phyloP scores from a whole-genome alignment of 2,329 filamentous ascomycete species.

The Colletotrichum paranaense region DNA sequence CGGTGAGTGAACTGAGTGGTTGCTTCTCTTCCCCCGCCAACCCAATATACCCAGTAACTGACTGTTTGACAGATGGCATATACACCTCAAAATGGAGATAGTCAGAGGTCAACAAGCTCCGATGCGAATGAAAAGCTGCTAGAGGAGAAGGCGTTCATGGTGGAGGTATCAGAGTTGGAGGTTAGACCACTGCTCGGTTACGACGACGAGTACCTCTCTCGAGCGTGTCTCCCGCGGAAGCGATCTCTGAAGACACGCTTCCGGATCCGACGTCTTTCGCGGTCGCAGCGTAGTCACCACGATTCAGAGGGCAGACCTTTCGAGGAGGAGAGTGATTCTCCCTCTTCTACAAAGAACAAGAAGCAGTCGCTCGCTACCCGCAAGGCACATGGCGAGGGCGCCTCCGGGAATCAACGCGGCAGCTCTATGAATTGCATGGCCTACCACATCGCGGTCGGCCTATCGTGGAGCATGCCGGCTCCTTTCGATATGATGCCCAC shows the following conservation, averaged over 20 bases:
- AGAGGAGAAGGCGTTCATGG: background rate
- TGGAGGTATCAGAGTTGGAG: background rate
- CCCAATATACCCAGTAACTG: background rate
- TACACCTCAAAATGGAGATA: background rate
- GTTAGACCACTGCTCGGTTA: background rate
- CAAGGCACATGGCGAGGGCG: background rate
- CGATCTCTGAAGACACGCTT: background rate
- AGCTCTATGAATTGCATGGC: background rate
- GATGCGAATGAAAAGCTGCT: background rate
- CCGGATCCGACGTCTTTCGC: background rate
- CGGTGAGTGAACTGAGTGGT: background rate
- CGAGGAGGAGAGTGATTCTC: too few relatives aligned
- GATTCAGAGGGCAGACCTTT: background rate
- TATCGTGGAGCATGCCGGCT: slow-evolving; percentile 10
- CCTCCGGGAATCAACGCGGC: background rate
- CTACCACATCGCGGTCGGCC: background rate
- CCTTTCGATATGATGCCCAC: slow-evolving; percentile 16
- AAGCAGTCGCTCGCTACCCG: background rate
- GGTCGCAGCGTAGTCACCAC: background rate
- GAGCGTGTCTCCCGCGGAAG: background rate
- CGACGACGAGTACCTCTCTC: background rate
- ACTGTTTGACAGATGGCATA: background rate
- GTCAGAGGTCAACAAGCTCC: background rate
- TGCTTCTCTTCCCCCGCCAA: background rate
- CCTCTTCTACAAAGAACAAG: background rate